These are phyloP conservation scores for Penicillium parvum DNA, from an alignment of 495 filamentous ascomycete species.

Conservation along the genomic window DNA sequence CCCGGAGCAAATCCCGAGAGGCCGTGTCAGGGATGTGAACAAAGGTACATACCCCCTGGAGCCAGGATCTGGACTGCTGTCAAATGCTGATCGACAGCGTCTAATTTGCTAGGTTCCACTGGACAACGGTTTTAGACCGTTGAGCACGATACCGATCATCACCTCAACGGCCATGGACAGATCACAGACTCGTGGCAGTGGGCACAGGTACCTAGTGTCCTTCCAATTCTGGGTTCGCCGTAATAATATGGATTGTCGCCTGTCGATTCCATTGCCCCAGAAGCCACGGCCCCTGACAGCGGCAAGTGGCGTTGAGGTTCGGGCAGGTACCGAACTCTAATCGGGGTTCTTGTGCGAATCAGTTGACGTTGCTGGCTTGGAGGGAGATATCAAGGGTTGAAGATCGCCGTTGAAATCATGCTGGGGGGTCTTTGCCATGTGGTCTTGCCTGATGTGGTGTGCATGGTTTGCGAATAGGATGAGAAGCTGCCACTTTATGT, in stretches of 20 bases:
- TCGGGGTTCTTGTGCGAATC: not conserved
- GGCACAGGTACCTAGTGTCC: not conserved
- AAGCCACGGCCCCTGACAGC: not conserved
- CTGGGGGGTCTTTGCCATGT: conserved; percentile 1
- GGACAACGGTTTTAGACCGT: conserved; percentile 6
- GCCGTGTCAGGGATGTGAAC: too few species aligned
- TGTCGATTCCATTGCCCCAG: too few species aligned
- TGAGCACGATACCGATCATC: conserved; percentile 1
- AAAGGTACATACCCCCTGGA: conserved; percentile 1
- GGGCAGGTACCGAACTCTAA: not conserved
- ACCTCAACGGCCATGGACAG: not conserved
- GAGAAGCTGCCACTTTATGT: not conserved
- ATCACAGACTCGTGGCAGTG: too few species aligned
- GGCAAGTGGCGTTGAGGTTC: not conserved
- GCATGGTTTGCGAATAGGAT: not conserved
- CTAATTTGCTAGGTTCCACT: conserved; percentile 21
- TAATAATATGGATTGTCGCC: too few species aligned
- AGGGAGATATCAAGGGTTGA: not conserved
- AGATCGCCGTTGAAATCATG: conserved; percentile 7
- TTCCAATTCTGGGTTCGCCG: not conserved
- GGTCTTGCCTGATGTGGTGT: not conserved
- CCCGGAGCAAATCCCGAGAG: conserved; percentile 7
- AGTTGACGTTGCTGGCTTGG: not conserved
- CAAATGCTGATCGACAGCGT: conserved; percentile 25
- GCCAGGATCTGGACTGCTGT: conserved; percentile 14